Percentiles rank a stretch among this genome's conserved stretches.
Conservation (phyloP, 2,329 filamentous ascomycete genomes). For the Ascosphaera aggregata region DNA sequence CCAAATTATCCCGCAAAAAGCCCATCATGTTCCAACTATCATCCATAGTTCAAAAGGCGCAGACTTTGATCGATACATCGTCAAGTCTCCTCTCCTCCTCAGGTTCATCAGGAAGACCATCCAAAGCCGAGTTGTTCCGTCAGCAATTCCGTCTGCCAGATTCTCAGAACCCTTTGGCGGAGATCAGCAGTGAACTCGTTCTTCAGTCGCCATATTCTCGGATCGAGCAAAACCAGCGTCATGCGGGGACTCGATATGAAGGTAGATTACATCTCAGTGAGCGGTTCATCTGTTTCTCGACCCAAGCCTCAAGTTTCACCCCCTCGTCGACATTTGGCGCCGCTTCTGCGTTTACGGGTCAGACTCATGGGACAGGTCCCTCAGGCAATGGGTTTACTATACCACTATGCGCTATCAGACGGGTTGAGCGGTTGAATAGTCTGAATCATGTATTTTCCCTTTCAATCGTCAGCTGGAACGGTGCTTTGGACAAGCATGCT, state of each 20-base stretch:
- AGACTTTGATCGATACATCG: conserved; percentile 81
- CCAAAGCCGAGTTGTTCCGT: conserved; percentile 82
- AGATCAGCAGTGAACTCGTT: conserved; percentile 89
- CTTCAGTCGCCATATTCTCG: conserved; percentile 44
- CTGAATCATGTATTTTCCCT: conserved; percentile 83
- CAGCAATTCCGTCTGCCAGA: conserved; percentile 88
- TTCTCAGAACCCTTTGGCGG: conserved; percentile 78
- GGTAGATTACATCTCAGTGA: conserved; percentile 89
- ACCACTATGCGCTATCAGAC: conserved; percentile 70
- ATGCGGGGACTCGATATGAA: conserved; percentile 57
- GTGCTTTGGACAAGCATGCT: conserved; percentile 30
- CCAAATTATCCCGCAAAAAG: background rate
- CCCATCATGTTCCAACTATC: conserved; percentile 38
- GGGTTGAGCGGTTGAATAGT: conserved; percentile 82
- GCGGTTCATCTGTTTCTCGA: conserved; percentile 89
- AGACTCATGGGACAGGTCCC: conserved; percentile 79
- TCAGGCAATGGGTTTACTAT: conserved; percentile 91
- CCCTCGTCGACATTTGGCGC: conserved; percentile 55
- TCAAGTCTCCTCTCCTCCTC: conserved; percentile 52
- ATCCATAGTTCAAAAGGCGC: conserved; percentile 83
- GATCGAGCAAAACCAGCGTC: conserved; percentile 19
- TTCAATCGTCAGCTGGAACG: conserved; percentile 87
- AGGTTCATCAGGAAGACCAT: conserved; percentile 53
- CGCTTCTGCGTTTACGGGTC: conserved; percentile 69
- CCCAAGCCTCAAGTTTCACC: conserved; percentile 69